Percentiles rank a stretch among this genome's conserved stretches.
These are phyloP conservation scores for Daldinia eschscholtzii DNA, from an alignment of 2,329 filamentous ascomycete genomes.

Conservation along the genomic window DNA sequence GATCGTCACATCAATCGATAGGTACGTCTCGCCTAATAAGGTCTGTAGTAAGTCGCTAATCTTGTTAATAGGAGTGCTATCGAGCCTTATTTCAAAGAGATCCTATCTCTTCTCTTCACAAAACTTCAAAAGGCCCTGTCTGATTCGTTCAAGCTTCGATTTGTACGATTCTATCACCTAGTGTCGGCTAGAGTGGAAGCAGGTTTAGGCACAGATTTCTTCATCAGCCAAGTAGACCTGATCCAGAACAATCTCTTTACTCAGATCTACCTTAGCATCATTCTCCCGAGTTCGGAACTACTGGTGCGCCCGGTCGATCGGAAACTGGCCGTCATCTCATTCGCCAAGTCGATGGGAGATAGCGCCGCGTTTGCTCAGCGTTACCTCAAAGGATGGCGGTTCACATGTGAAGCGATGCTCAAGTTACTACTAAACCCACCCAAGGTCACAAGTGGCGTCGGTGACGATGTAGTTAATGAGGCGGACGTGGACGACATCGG, in stretches of 20 bases:
- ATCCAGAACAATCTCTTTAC: conserved; percentile 85
- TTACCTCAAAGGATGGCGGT: conserved; percentile 90
- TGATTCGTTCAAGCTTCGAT: conserved; percentile 86
- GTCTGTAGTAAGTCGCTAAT: conserved; percentile 9
- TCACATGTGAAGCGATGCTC: conserved; percentile 89
- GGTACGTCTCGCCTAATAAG: conserved; percentile 62
- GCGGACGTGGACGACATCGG: conserved; percentile 94
- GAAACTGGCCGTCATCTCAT: conserved; percentile 91
- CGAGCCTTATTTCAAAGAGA: conserved; percentile 81
- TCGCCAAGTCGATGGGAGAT: conserved; percentile 91
- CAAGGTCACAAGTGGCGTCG: conserved; percentile 70
- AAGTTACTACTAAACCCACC: conserved; percentile 92
- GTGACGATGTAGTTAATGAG: conserved; percentile 84
- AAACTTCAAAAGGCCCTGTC: conserved; percentile 75
- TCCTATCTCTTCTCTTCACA: conserved; percentile 86
- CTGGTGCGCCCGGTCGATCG: conserved; percentile 89
- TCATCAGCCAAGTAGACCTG: conserved; percentile 85
- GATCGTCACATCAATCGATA: conserved; percentile 78
- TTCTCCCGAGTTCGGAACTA: conserved; percentile 90
- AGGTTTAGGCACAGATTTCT: conserved; percentile 92
- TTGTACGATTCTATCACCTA: conserved; percentile 95
- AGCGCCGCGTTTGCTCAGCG: conserved; percentile 84
- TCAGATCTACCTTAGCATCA: conserved; percentile 86
- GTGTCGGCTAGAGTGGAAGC: conserved; percentile 82
- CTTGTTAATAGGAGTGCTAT: conserved; percentile 66